Evolutionary conservation across 75 land plant genomes (phyloP).

Genomic region (Cryptomeria japonica): DNA sequence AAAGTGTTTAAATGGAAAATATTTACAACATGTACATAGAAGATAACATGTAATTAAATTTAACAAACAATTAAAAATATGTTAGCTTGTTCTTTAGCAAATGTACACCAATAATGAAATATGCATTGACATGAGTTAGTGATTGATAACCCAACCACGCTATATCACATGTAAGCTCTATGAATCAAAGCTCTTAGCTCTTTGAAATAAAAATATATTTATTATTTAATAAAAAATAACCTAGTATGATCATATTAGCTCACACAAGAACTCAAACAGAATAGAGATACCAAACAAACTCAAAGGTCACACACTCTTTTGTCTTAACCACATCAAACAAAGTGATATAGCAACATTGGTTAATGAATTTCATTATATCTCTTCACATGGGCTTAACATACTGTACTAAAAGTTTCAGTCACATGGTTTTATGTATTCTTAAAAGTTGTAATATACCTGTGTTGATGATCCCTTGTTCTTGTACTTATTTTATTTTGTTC

Average conservation of each 20-base stretch:
- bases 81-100: neutral
- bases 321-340: neutral
- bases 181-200: neutral
- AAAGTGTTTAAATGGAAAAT: neutral
- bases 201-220: neutral
- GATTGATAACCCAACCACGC: neutral
- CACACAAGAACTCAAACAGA: neutral
- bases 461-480: too few species aligned
- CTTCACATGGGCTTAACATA: too few species aligned
- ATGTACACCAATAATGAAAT: neutral
- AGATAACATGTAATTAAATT: neutral
- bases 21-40: neutral
- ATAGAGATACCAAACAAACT: neutral
- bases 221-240: too few species aligned
- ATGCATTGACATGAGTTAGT: neutral
- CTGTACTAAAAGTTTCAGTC: too few species aligned
- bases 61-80: neutral
- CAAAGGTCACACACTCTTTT: neutral
- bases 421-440: too few species aligned
- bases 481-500: too few species aligned
- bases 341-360: neutral
- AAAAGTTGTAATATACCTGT: too few species aligned
- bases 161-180: neutral
- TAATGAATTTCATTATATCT: too few species aligned
- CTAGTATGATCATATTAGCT: neutral